Base-by-base conservation (phyloP, 2,329 filamentous ascomycete species). In the Neonectria faginata region DNA sequence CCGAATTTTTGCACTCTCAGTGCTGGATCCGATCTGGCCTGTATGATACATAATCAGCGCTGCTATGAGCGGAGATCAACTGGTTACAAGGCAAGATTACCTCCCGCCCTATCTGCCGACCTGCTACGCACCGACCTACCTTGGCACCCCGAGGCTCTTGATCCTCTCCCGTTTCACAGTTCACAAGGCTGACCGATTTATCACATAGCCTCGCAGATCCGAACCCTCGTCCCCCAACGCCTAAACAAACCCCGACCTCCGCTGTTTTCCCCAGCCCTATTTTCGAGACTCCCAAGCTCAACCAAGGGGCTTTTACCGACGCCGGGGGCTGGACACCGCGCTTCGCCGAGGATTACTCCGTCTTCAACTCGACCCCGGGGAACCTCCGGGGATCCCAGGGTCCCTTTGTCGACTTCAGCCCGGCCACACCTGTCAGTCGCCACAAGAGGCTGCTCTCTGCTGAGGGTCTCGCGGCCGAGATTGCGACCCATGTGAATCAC, bases 41-140 rank as follows among this genome's bases (percentile, higher is more conserved):
- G 66, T 66, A 71, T 73, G 71, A 74, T 65, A 72, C 65, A 45
- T 60, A 52, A 62, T 64, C 62, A 65, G 70, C 79, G 75, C 71
- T 88, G 87, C 85, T 89, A 90, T 90, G 88, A 89, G 82, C 84
- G 85, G 84, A 80, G 84, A 88, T 80, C 83, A 84, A 80, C 79
- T 79, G 76, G 79, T 80, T 79, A 81, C 82, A 77, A 88, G 86
- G 87, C 81, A 83, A 79, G 79, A 65, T 66, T 71, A 51, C 57
- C 62, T 55, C 50, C 50, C 60, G 42, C 55, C 62, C 57, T 65
- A 51, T 18, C 51, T 57, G 53, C 41, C n/a, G 16, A 36, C 9
- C 39, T 31, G 51, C 31, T 29, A 11, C 33, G 33, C 42, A 27
- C 44, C 45, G 8, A 18, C 33, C 47, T 57, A 25, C 41, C 60